Conservation (phyloP, 257 asterid species). For the Mentha longifolia region DNA sequence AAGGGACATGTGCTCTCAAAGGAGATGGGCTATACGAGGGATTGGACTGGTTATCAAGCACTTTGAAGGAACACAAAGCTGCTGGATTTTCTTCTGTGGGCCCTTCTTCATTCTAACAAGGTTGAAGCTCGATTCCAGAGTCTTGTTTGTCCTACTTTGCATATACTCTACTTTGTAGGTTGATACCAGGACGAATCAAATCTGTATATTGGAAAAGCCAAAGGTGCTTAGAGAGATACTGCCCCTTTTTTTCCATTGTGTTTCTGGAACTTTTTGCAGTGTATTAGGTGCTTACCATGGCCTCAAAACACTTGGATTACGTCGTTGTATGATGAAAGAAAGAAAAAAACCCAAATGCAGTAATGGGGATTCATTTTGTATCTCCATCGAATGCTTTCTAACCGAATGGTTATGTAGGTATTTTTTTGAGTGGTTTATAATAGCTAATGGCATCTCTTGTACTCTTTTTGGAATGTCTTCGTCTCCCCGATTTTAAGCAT, state of each 20-base stretch:
- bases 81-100: conserved; percentile 90
- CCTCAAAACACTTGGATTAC: conserved; percentile 15
- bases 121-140: conserved; percentile 34
- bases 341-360: not conserved
- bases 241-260: conserved; percentile 10
- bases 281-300: conserved; percentile 33
- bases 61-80: conserved; percentile 81
- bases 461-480: not conserved
- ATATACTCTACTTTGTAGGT: conserved; percentile 33
- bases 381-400: conserved; percentile 19
- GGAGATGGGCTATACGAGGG: conserved; percentile 98
- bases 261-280: conserved; percentile 32
- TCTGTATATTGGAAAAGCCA: conserved; percentile 38
- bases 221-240: conserved; percentile 14
- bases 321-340: conserved; percentile 26
- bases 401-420: conserved; percentile 4
- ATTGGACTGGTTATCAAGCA: conserved; percentile 90
- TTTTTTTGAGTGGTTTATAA: conserved; percentile 2
- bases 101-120: conserved; percentile 69
- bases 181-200: conserved; percentile 31
- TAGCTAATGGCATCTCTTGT: not conserved
- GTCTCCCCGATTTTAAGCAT: not conserved
- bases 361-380: conserved; percentile 15
- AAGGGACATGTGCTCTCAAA: conserved; percentile 88
- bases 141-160: conserved; percentile 14